A percentile compares a stretch with the other conserved stretches of the same genome.
Conservation (phyloP, 805 yeast species). For the Saturnispora hagleri region DNA sequence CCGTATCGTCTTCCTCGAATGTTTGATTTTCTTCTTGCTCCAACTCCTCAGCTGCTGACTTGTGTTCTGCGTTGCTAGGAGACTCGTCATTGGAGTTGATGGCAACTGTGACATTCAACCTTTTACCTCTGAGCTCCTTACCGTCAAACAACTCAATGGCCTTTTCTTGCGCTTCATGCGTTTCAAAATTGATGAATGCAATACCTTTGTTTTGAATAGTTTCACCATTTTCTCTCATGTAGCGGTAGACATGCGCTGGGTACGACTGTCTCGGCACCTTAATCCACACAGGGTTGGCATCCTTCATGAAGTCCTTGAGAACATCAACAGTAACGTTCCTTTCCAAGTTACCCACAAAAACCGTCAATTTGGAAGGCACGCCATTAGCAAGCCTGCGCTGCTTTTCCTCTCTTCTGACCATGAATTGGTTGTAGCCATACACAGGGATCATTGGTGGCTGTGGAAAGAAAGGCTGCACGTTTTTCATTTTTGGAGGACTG, state of each 20-base stretch:
- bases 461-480: neutral
- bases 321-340: constrained; percentile 38
- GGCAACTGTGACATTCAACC: constrained; percentile 62
- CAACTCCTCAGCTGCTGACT: neutral
- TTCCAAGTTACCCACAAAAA: constrained; percentile 54
- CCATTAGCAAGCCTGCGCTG: constrained; percentile 36
- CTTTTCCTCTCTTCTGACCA: constrained; percentile 22
- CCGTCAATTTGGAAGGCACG: constrained; percentile 45
- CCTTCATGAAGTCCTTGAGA: constrained; percentile 37
- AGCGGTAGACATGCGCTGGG: constrained; percentile 35
- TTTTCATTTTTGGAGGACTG: neutral
- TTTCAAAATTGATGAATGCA: constrained; percentile 49
- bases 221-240: constrained; percentile 37
- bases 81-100: constrained; percentile 39
- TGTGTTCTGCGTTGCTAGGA: neutral
- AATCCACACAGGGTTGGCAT: constrained; percentile 46
- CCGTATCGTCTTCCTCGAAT: constrained; percentile 8
- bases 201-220: constrained; percentile 50
- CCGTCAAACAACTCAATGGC: constrained; percentile 61
- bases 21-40: neutral
- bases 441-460: neutral
- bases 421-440: neutral
- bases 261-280: constrained; percentile 47
- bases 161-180: constrained; percentile 36
- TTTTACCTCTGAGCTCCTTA: constrained; percentile 53